A percentile compares a stretch with the other conserved stretches of the same genome.
Conservation (phyloP, 768 basidiomycete species). For the Pholiota conissans region DNA sequence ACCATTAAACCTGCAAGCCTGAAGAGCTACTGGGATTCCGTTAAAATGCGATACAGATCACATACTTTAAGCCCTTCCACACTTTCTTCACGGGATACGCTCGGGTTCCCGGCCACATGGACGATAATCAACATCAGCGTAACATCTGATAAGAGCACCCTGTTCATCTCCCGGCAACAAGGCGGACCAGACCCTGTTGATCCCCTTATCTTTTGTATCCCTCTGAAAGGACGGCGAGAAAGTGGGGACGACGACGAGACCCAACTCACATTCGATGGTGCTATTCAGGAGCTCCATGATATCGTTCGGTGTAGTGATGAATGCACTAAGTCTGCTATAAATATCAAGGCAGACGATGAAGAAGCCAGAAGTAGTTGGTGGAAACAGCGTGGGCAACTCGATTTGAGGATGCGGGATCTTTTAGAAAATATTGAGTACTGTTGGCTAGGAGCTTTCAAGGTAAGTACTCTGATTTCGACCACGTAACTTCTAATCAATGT, state of each 20-base stretch:
- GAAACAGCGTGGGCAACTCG: slow-evolving; percentile 75
- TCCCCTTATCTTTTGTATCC: slow-evolving; percentile 86
- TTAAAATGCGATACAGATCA: slow-evolving; percentile 55
- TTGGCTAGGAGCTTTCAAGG: slow-evolving; percentile 98
- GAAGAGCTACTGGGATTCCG: slow-evolving; percentile 60
- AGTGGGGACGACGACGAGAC: slow-evolving; percentile 66
- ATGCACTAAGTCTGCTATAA: slow-evolving; percentile 68
- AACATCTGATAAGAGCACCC: slow-evolving; percentile 77
- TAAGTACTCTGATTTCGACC: slow-evolving; percentile 28
- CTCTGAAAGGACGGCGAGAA: slow-evolving; percentile 80
- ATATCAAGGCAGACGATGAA: slow-evolving; percentile 66
- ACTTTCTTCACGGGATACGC: slow-evolving; percentile 40
- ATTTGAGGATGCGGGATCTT: slow-evolving; percentile 70
- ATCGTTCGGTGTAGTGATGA: slow-evolving; percentile 83
- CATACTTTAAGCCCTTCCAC: slow-evolving; percentile 40
- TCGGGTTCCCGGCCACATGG: slow-evolving; percentile 74
- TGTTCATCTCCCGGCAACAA: slow-evolving; percentile 83
- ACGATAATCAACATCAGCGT: slow-evolving; percentile 81
- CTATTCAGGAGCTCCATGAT: slow-evolving; percentile 69
- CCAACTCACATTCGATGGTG: slow-evolving; percentile 74
- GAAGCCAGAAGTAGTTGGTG: slow-evolving; percentile 82
- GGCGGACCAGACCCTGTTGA: slow-evolving; percentile 38
- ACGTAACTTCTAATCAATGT: not conserved
- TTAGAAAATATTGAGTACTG: slow-evolving; percentile 89
- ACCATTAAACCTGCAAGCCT: slow-evolving; percentile 30